Evolutionary conservation across 176 grass and related monocot genomes (phyloP), one percentile per base, ranked within the genome.

Genomic region (Oryza coarctata): DNA sequence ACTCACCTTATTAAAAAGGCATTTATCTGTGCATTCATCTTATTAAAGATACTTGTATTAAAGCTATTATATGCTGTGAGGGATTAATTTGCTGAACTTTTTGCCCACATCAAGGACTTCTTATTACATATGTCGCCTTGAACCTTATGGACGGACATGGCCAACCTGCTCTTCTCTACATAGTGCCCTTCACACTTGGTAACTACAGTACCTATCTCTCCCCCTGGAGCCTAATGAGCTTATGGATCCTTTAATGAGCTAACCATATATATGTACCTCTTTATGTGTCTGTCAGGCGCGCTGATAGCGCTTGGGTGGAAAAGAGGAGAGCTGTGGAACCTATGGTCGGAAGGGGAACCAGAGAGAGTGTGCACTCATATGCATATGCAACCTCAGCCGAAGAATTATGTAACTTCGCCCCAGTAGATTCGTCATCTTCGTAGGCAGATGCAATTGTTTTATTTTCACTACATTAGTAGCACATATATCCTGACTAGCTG

Each of bases 61-160:
- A 70, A 25, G 67, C 20, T 79, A 15, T 23, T 18, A 12, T 12
- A 47, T 66, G 52, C 8, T 23, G 28, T 4, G 45, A 69, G 25
- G 9, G 0, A 64, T 80, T 80, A 31, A 81, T 57, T 36, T 32
- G 6, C 7, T 77, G 18, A 34, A 29, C 33, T 20, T 80, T 64
- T 35, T 74, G 70, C 3, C 5, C 74, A 14, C 73, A 66, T 7
- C 88, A 98, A 98, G 95, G 95, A 76, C 82, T 98, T 49, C 88
- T 98, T 47, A 89, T 93, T 83, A 98, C 92, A 78, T 98, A 98
- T 23, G 90, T 98, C 38, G 95, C 92, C 2, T 65, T 98, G 86
- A 98, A 98, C 83, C 90, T 98, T 40, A 98, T 98, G 95, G 95
- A 98, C 43, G 95, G 92, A 15, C 92, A 98, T 39, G 95, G 95